Evolutionary conservation across 2,329 filamentous ascomycete species (phyloP), one percentile per base, ranked within the genome.

Genomic region (Geoglossum cookeanum): DNA sequence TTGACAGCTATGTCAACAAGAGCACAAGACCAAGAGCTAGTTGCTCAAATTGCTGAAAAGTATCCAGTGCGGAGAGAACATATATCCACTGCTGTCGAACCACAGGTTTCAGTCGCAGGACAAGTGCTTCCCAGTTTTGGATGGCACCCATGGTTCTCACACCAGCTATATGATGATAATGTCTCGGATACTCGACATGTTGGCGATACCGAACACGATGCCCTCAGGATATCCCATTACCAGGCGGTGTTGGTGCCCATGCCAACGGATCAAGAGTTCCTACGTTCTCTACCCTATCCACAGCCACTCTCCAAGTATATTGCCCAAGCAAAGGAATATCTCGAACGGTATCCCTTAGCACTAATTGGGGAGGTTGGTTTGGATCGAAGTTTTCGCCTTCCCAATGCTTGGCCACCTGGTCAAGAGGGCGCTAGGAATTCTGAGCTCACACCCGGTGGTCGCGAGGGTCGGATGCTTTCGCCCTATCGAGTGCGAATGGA

Each of bases 111-210:
- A 22, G 49, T 13, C 15, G 13, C 15, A 33, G 39, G n/a, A 55
- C 53, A 39, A 29, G 68, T 83, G 30, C 63, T 83, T 0, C 80
- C 80, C 0, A 78, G 77, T 55, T 84, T 83, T 64, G 80, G 80
- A 42, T 84, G 80, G 80, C 80, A 84, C 66, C 80, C 80, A 0
- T 84, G 80, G 80, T 83, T 83, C 64, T 78, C 80, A 0, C 75
- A 84, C 64, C 78, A 80, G 59, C 75, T 83, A 64, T 73, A 75
- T 61, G 70, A 74, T 61, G 71, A 78, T 56, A 60, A 57, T 9
- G 11, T 63, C 64, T 7, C 65, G 68, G 64, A 62, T 60, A 33
- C 35, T 56, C 17, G 54, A 58, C 8, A 32, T 39, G 33, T 29
- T 32, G 8, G 37, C 29, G 48, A 56, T 11, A 32, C 61, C n/a